A percentile compares a stretch with the other conserved stretches of the same genome.
Conservation (phyloP, 371 early-diverging fungal species). For the Mortierella sp. region DNA sequence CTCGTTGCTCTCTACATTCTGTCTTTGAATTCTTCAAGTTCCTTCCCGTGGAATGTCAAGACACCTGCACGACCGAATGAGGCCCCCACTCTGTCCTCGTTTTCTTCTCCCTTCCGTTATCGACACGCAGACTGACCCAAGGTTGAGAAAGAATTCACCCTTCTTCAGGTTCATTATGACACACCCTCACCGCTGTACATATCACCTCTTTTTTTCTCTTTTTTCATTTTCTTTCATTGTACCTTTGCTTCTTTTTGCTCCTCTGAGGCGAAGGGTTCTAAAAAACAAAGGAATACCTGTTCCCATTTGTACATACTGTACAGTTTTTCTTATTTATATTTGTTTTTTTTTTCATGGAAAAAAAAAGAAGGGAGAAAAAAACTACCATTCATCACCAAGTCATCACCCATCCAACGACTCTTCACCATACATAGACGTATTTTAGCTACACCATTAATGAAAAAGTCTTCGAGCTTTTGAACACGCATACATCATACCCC, state of each 20-base stretch:
- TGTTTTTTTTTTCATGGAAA: not conserved
- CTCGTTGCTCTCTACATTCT: too few species aligned
- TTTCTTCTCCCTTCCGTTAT: not conserved
- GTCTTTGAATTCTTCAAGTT: too few species aligned
- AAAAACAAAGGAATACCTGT: not conserved
- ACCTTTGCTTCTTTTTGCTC: not conserved
- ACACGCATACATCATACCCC: not conserved
- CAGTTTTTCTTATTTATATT: not conserved
- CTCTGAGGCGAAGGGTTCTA: too few species aligned
- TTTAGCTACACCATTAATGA: constrained; percentile 1
- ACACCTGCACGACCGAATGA: not conserved
- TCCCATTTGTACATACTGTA: not conserved
- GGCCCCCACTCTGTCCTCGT: not conserved
- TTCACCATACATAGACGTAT: constrained; percentile 15
- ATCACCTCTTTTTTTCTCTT: not conserved
- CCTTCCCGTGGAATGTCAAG: not conserved
- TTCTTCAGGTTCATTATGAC: constrained; percentile 1
- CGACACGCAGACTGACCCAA: not conserved
- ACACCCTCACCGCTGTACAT: constrained; percentile 8
- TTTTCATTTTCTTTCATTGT: not conserved
- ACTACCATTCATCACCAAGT: not conserved
- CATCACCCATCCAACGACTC: not conserved
- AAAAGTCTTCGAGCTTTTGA: not conserved
- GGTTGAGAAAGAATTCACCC: not conserved
- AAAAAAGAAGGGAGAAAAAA: not conserved